Percentiles rank a stretch among this genome's conserved stretches.
phyloP scores from a whole-genome alignment of 371 early-diverging fungal species.

The Lichtheimia ornata region DNA sequence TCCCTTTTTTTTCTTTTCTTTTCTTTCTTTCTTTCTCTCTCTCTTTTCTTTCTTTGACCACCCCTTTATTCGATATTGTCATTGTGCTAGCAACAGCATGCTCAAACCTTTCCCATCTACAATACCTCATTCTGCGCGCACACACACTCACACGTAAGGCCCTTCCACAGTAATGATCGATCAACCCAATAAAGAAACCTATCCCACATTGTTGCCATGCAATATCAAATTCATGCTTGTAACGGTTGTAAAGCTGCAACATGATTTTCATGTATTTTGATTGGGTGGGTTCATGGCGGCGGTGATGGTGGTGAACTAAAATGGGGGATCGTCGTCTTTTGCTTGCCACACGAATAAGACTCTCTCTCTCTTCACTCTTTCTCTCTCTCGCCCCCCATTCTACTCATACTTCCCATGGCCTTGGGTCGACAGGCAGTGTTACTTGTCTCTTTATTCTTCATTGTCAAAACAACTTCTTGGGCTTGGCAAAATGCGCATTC shows the following conservation, averaged over 20 bases:
- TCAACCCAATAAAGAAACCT: too few relatives aligned
- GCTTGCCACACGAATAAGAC: too few relatives aligned
- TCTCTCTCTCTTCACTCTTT: background rate
- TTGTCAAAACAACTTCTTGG: constrained; percentile 8
- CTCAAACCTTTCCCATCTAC: background rate
- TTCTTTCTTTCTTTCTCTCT: background rate
- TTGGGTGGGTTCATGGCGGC: too few relatives aligned
- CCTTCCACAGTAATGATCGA: too few relatives aligned
- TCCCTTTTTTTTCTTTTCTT: background rate
- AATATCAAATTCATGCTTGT: too few relatives aligned
- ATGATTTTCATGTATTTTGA: too few relatives aligned
- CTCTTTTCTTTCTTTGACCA: background rate
- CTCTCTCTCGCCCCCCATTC: background rate
- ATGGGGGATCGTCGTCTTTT: too few relatives aligned
- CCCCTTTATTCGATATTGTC: background rate
- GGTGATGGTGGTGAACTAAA: too few relatives aligned
- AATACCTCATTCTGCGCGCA: too few relatives aligned
- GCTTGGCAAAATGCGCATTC: constrained; percentile 12
- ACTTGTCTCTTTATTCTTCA: constrained; percentile 6
- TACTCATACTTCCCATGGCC: background rate
- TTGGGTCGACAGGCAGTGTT: constrained; percentile 12
- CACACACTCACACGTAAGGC: too few relatives aligned
- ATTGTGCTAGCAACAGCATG: background rate
- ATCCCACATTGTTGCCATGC: too few relatives aligned
- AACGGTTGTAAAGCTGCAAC: too few relatives aligned